Conservation (phyloP, 2,329 filamentous ascomycete species). For the Phaeophleospora eucalypticola region DNA sequence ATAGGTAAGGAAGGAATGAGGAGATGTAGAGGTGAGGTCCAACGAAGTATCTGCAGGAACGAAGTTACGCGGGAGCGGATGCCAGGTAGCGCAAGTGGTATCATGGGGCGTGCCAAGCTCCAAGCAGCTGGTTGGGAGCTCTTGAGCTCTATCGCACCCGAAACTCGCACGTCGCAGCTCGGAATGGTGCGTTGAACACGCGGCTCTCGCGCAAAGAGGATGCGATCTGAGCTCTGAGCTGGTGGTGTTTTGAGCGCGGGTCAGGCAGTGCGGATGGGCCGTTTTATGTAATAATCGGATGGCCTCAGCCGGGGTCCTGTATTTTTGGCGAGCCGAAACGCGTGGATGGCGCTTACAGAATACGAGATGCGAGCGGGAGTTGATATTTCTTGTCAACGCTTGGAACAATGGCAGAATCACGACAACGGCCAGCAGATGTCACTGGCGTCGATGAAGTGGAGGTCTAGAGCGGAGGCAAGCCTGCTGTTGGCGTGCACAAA, state of each 20-base stretch:
- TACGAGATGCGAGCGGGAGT: neutral
- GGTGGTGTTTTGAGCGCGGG: too few relatives aligned
- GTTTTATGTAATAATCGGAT: neutral
- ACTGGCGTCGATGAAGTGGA: neutral
- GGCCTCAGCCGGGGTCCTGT: neutral
- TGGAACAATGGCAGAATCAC: too few relatives aligned
- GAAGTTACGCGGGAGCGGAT: constrained; percentile 4
- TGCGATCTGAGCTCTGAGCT: too few relatives aligned
- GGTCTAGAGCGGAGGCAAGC: neutral
- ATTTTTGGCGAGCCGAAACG: neutral
- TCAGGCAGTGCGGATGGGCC: too few relatives aligned
- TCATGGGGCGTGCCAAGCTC: neutral
- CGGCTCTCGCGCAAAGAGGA: too few relatives aligned
- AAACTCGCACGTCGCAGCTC: neutral
- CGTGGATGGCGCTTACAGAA: neutral
- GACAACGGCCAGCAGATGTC: neutral
- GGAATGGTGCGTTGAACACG: too few relatives aligned
- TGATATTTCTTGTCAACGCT: neutral
- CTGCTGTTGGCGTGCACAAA: neutral
- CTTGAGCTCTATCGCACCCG: too few relatives aligned
- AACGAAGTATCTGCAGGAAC: constrained; percentile 4
- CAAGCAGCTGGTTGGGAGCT: neutral
- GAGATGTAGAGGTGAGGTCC: neutral
- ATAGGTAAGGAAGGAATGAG: too few relatives aligned
- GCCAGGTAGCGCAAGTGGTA: neutral